phyloP scores from a whole-genome alignment of 305 asterid genomes.

The Fraxinus velutina region DNA sequence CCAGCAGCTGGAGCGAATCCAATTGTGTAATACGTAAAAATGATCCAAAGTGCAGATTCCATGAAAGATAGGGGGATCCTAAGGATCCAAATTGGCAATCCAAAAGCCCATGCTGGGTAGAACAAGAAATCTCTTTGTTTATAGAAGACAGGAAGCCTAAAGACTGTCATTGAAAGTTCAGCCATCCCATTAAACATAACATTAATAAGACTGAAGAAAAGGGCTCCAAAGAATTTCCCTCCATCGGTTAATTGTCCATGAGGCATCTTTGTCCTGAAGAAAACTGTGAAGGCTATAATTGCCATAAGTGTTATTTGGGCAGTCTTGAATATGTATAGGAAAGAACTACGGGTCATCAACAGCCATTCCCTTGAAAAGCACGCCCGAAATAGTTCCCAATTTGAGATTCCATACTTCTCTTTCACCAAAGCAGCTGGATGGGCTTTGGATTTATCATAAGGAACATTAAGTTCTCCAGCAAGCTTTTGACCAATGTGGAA shows the following conservation, averaged over 20 bases:
- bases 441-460: neutral
- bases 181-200: slow-evolving; percentile 56
- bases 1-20: slow-evolving; percentile 52
- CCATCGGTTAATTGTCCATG: slow-evolving; percentile 38
- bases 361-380: slow-evolving; percentile 50
- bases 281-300: slow-evolving; percentile 39
- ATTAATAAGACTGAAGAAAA: slow-evolving; percentile 40
- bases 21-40: slow-evolving; percentile 48
- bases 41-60: slow-evolving; percentile 43
- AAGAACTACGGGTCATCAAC: slow-evolving; percentile 46
- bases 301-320: slow-evolving; percentile 41
- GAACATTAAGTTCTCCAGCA: slow-evolving; percentile 27
- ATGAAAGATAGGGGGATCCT: slow-evolving; percentile 36
- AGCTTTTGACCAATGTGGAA: slow-evolving; percentile 40
- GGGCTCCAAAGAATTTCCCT: slow-evolving; percentile 41
- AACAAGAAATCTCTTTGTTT: slow-evolving; percentile 50
- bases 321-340: slow-evolving; percentile 45
- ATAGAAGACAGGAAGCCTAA: slow-evolving; percentile 45
- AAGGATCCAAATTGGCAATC: slow-evolving; percentile 44
- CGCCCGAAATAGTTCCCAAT: slow-evolving; percentile 36
- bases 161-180: slow-evolving; percentile 47
- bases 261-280: slow-evolving; percentile 47
- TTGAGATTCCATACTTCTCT: slow-evolving; percentile 2
- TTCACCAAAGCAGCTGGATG: neutral
- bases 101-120: slow-evolving; percentile 59